Base-by-base conservation (phyloP, 2,329 filamentous ascomycete species). In the Rachicladosporium sp. region DNA sequence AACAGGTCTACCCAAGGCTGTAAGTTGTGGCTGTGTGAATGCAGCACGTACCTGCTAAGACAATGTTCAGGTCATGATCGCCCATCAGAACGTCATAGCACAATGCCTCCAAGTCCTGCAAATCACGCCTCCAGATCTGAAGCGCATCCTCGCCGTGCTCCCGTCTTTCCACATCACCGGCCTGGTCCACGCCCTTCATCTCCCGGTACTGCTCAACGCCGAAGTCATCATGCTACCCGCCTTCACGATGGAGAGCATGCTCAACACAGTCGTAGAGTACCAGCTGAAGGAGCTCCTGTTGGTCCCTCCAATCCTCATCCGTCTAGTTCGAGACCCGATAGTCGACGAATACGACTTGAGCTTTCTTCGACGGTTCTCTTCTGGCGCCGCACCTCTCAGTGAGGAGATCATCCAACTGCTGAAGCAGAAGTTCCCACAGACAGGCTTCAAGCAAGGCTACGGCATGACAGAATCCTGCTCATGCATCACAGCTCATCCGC, bases 401-500 rank as follows among this genome's bases (percentile, higher is more conserved):
- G 61, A 64, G 4, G 71, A 80, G 51, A 70, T 81, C 39, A 63
- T 80, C 10, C 65, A 70, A 15, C 63, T 70, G 15, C 60, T 80
- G 10, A 57, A 72, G 42, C 61, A 65, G 43, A 69, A 67, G 35
- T 80, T 78, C 49, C 76, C 76, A 0, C 59, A 67, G 1, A 74
- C 70, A 0, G 74, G 73, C 0, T 77, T 80, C 56, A 78, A 75
- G 52, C 76, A 78, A 48, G 74, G 73, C 2, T 81, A 80, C 49
- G 78, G 78, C 21, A 80, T 82, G 76, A 82, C 78, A 0, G 78
- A 80, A 54, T 72, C 67, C 1, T 80, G 74, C 53, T 68, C 64
- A 2, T 79, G 74, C 46, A 76, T 82, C 45, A 78, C 75, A 0
- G 67, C 71, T 0, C 76, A 80, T 39, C 73, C 76, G 4, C 69